Conservation (phyloP, 1,284 basidiomycete genomes). For the Agroathelia rolfsii region DNA sequence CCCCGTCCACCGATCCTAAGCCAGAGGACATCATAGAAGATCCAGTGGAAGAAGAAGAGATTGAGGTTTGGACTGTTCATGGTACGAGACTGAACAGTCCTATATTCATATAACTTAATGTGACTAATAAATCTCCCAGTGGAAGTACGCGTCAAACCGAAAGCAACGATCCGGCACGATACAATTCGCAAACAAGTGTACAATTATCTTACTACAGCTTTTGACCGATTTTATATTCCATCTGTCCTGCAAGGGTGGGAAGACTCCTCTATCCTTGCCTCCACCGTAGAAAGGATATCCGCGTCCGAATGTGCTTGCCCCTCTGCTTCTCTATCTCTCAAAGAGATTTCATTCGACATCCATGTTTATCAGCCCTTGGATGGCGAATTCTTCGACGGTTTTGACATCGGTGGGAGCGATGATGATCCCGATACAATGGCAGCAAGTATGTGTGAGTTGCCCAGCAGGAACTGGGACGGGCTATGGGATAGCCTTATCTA, state of each 20-base stretch:
- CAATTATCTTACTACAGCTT: conserved; percentile 47
- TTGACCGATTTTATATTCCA: conserved; percentile 53
- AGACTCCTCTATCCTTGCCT: conserved; percentile 54
- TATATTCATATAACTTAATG: conserved; percentile 1
- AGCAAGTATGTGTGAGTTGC: conserved; percentile 80
- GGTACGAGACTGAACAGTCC: conserved; percentile 25
- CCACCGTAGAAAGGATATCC: conserved; percentile 71
- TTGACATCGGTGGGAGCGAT: conserved; percentile 49
- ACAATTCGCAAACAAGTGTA: conserved; percentile 57
- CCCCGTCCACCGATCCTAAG: no score
- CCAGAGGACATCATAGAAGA: no score
- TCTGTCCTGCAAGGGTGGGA: conserved; percentile 69
- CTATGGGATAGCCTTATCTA: conserved; percentile 91
- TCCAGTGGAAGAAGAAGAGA: no score
- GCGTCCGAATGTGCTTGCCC: conserved; percentile 61
- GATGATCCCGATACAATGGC: conserved; percentile 74
- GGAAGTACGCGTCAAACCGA: conserved; percentile 68
- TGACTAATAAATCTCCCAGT: conserved; percentile 36
- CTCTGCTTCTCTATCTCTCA: conserved; percentile 41
- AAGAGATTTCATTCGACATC: conserved; percentile 59
- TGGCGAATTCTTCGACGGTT: conserved; percentile 68
- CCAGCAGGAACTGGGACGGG: conserved; percentile 76
- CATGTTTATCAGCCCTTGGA: conserved; percentile 82
- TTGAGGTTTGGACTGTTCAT: conserved; percentile 62
- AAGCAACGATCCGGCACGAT: conserved; percentile 62